These are phyloP conservation scores for Cyphellophora attinorum DNA, from an alignment of 2,329 filamentous ascomycete species.

Conservation along the genomic window DNA sequence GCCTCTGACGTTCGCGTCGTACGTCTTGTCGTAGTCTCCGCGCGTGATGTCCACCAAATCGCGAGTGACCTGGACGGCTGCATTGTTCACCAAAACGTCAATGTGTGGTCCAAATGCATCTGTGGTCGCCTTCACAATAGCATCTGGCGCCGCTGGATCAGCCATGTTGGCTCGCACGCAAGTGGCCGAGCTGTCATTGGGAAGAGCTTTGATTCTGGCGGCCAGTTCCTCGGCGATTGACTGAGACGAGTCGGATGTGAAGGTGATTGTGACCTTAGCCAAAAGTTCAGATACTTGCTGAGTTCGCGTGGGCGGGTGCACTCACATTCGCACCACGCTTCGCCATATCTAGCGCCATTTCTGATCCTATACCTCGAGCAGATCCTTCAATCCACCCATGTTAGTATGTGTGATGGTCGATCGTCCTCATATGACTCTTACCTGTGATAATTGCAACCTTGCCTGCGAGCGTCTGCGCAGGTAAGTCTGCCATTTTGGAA, in stretches of 20 bases:
- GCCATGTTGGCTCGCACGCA: slow-evolving; percentile 31
- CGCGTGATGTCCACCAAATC: slow-evolving; percentile 32
- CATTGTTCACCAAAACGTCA: slow-evolving; percentile 28
- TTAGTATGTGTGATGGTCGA: too few species aligned
- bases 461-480: slow-evolving; percentile 7
- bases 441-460: slow-evolving; percentile 39
- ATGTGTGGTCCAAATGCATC: slow-evolving; percentile 16
- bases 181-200: slow-evolving; percentile 27
- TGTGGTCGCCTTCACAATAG: slow-evolving; percentile 13
- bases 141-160: slow-evolving; percentile 5
- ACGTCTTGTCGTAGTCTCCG: slow-evolving; percentile 45
- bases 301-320: slow-evolving; percentile 26
- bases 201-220: slow-evolving; percentile 24
- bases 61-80: slow-evolving; percentile 27
- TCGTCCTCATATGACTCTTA: too few species aligned
- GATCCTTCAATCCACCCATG: too few species aligned
- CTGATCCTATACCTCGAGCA: slow-evolving; percentile 37
- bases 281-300: not conserved
- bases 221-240: slow-evolving; percentile 24
- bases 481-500: not conserved
- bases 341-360: slow-evolving; percentile 39
- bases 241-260: slow-evolving; percentile 30
- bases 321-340: slow-evolving; percentile 23
- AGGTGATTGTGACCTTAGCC: slow-evolving; percentile 31
- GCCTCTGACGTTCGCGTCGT: slow-evolving; percentile 48